phyloP scores from a whole-genome alignment of 257 asterid species.

The Verbascum thapsus region DNA sequence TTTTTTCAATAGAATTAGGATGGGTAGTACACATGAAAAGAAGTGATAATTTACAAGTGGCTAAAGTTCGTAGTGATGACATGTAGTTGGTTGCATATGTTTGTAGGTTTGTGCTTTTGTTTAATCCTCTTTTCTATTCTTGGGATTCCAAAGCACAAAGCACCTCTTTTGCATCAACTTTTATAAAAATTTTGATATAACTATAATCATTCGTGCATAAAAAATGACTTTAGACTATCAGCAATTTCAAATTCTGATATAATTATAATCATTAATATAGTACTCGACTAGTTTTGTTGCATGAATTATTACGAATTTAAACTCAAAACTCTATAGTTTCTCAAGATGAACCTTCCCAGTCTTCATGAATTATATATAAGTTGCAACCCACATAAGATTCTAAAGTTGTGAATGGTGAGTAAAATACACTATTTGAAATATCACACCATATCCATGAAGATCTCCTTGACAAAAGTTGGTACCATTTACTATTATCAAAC shows the following conservation, averaged over 20 bases:
- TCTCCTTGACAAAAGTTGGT: neutral
- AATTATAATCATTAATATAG: too few species aligned
- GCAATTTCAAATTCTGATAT: too few species aligned
- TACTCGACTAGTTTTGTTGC: too few species aligned
- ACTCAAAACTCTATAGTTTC: too few species aligned
- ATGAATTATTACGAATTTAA: too few species aligned
- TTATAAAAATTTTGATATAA: too few species aligned
- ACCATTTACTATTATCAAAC: neutral
- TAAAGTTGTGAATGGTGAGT: too few species aligned
- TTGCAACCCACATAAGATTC: too few species aligned
- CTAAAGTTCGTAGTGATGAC: neutral
- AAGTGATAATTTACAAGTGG: neutral
- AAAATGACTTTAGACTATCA: too few species aligned
- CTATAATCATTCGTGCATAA: too few species aligned
- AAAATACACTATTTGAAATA: neutral
- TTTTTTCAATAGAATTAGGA: neutral
- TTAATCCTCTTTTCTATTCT: neutral
- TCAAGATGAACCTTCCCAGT: too few species aligned
- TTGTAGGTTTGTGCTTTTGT: slow-evolving; percentile 4
- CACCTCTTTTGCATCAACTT: too few species aligned
- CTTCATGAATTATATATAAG: neutral
- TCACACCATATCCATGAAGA: slow-evolving; percentile 2
- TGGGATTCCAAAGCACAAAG: slow-evolving; percentile 4
- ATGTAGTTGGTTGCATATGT: neutral
- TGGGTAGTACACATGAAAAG: neutral